Conservation (phyloP, 2,329 filamentous ascomycete species). For the Aspergillus thermomutatus region DNA sequence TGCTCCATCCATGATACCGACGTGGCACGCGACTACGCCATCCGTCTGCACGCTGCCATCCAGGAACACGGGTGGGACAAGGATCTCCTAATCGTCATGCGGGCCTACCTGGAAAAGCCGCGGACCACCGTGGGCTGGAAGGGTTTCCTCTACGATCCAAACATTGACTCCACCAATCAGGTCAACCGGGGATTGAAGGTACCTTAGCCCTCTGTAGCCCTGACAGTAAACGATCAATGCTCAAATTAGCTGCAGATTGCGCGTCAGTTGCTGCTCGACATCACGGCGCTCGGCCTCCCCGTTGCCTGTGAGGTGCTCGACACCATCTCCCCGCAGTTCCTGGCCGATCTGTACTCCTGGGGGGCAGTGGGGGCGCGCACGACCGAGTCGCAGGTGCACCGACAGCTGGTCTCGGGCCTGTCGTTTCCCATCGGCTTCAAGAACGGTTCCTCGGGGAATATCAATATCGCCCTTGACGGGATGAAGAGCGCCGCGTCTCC, state of each 20-base stretch:
- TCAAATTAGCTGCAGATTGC: background rate
- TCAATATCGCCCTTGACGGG: background rate
- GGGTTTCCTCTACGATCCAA: background rate
- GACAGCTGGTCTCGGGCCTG: background rate
- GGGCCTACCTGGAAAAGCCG: background rate
- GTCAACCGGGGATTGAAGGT: background rate
- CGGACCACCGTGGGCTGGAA: background rate
- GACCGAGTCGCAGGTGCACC: background rate
- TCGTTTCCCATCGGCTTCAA: background rate
- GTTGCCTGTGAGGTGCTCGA: background rate
- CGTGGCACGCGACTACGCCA: background rate
- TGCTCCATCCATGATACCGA: background rate
- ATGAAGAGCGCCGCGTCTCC: background rate
- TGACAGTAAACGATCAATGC: background rate
- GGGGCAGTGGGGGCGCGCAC: background rate
- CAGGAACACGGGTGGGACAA: background rate
- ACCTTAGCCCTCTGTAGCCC: too few relatives aligned
- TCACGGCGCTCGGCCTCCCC: background rate
- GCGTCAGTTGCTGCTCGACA: background rate
- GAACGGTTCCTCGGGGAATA: background rate
- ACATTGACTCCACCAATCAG: background rate
- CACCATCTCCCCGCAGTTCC: background rate
- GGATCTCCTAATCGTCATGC: background rate
- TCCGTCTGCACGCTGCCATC: background rate
- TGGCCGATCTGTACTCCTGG: background rate